phyloP scores from a whole-genome alignment of 176 grass and related monocot genomes.

The Musa schizocarpa region DNA sequence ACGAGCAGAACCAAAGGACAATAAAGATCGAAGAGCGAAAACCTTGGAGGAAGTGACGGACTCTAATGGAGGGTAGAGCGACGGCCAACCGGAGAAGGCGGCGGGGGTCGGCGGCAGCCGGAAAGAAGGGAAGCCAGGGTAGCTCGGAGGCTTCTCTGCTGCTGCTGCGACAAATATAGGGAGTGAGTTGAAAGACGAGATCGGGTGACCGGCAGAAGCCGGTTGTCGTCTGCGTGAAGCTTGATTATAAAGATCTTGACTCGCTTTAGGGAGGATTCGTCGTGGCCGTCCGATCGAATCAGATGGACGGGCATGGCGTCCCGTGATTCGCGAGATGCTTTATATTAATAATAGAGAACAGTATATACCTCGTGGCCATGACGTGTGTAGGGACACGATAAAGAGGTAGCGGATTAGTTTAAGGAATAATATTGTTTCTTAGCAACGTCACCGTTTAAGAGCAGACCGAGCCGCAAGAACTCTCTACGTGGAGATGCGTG shows the following conservation, averaged over 20 bases:
- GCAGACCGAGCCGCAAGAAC: no score
- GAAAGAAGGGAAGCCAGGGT: no score
- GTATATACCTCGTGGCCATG: no score
- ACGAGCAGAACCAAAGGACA: no score
- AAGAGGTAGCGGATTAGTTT: no score
- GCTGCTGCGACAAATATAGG: not conserved
- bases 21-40: not conserved
- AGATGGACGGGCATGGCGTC: not conserved
- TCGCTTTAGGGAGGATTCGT: not conserved
- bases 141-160: not conserved
- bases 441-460: no score
- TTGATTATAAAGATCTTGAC: not conserved
- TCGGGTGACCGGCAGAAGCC: not conserved
- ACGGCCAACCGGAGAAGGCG: not conserved
- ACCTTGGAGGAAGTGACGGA: not conserved
- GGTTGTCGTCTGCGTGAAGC: not conserved
- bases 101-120: no score
- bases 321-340: no score
- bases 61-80: not conserved
- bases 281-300: conserved; percentile 6
- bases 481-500: no score
- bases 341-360: no score
- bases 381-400: no score
- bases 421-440: no score
- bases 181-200: not conserved